Base-by-base conservation (phyloP, 768 basidiomycete species). In the Tubosaeta brunneosetosa region DNA sequence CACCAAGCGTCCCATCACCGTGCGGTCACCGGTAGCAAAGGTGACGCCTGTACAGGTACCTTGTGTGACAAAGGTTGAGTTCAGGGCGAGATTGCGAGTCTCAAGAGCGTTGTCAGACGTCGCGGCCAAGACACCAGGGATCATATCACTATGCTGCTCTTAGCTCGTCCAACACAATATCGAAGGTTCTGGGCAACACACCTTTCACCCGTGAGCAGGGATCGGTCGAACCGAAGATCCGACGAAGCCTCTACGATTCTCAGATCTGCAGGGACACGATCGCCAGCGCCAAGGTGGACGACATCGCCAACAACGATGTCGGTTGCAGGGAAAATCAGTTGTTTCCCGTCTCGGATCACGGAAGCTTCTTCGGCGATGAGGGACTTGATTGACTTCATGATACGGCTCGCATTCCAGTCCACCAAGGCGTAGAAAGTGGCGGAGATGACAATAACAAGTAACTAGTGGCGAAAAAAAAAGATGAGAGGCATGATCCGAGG, bases 251-350 rank as follows among this genome's bases (percentile, higher is more conserved):
- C 63, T 38, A 82, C 73, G 10, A 85, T 71, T 22, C 83, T 75
- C 26, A 83, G 67, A 56, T 85, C 84, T 0, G 83, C 81, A 5
- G 82, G 82, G 4, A 83, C 73, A 11, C 82, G 74, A 55, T 83
- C 79, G 14, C 81, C 81, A 2, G 80, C 74, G 27, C 70, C 63
- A 59, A 83, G 79, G 3, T 71, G 71, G 48, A 82, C 73, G 36
- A 83, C 64, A 58, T 83, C 81, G 9, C 81, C 81, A 0, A 80
- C 80, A 1, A 85, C 74, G 29, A 85, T 75, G 44, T 82, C 77
- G 40, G 77, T 77, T 26, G 82, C 80, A 17, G 71, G 68, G 2
- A 81, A 65, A 19, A 75, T 75, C 29, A 75, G 71, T 37, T 72
- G 73, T 32, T 73, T 72, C 6, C 76, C 73, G 49, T 82, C 77